Percentiles rank a stretch among this genome's conserved stretches.
Conservation (phyloP, 2,329 filamentous ascomycete genomes). For the Diaporthe citrichinensis region DNA sequence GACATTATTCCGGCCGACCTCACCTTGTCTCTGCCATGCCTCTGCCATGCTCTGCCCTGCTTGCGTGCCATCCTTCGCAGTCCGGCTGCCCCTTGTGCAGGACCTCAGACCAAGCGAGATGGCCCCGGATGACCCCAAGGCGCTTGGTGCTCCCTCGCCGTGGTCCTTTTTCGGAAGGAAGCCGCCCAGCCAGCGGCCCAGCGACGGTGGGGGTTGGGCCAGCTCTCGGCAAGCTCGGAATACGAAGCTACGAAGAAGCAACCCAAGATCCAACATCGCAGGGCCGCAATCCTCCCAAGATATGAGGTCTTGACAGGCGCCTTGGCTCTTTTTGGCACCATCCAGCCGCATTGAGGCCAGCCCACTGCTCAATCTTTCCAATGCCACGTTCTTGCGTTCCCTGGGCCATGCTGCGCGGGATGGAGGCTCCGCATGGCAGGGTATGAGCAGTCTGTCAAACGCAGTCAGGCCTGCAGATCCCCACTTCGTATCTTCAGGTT, state of each 20-base stretch:
- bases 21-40: slow-evolving; percentile 18
- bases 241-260: slow-evolving; percentile 20
- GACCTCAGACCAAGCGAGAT: slow-evolving; percentile 41
- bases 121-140: slow-evolving; percentile 31
- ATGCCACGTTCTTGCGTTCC: slow-evolving; percentile 17
- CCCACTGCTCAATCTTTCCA: slow-evolving; percentile 9
- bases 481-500: slow-evolving; percentile 35
- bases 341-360: slow-evolving; percentile 12
- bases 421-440: slow-evolving; percentile 6
- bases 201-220: background rate
- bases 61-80: background rate
- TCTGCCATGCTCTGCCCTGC: slow-evolving; percentile 18
- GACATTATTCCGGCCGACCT: slow-evolving; percentile 29
- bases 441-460: slow-evolving; percentile 19
- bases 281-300: slow-evolving; percentile 4
- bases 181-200: slow-evolving; percentile 12
- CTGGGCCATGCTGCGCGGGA: slow-evolving; percentile 27
- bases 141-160: slow-evolving; percentile 19
- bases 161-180: slow-evolving; percentile 30
- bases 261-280: slow-evolving; percentile 15
- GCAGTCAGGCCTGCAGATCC: slow-evolving; percentile 7
- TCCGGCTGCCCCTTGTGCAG: slow-evolving; percentile 33
- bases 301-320: slow-evolving; percentile 20
- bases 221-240: slow-evolving; percentile 37
- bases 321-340: slow-evolving; percentile 28